Evolutionary conservation across 106 monocot species (phyloP), one percentile per base, ranked within the genome.

Genomic region (Allium cepa): DNA sequence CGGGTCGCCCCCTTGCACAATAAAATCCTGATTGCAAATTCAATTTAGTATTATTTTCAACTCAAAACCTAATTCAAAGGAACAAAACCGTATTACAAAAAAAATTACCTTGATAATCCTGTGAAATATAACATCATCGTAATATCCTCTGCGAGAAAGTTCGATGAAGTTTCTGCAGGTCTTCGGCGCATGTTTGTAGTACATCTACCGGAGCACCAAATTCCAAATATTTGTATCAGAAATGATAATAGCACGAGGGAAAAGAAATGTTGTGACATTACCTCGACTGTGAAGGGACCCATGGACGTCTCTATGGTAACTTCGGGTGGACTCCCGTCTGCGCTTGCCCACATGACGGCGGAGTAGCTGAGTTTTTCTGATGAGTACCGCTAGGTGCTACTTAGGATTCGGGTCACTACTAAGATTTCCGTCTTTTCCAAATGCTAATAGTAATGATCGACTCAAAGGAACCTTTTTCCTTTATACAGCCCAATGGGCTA

Each of bases 1-100:
- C 9, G 99, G 99, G 76, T 99, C 99, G 68, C 99, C 99, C 26
- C 99, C 93, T 82, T 99, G 99, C 46, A 93, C 93, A 0, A 99
- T 87, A 62, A 99, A 99, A 87, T 93, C 87, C 97, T 99, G 36
- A 36, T 36, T 4, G 36, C 3, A 36, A 36, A 36, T 36, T 36
- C 36, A 36, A 1, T 36, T 36, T 36, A 5, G 36, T 3, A 36
- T 36, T 36, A 36, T 36, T 36, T 36, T 36, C 36, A 36, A 36
- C 36, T 36, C 36, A 36, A 36, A 36, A 36, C 36, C 36, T 36
- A 4, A 36, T 4, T 5, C 36, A 36, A 36, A 50, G 10, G 12
- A 56, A 70, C 62, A 8, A 62, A 48, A 62, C 22, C 22, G 22
- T 22, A 22, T 22, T 10, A 49, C 55, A 18, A 67, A 46, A 26